Base-by-base conservation (phyloP, 495 filamentous ascomycete species). In the Stereocaulon alpinum region DNA sequence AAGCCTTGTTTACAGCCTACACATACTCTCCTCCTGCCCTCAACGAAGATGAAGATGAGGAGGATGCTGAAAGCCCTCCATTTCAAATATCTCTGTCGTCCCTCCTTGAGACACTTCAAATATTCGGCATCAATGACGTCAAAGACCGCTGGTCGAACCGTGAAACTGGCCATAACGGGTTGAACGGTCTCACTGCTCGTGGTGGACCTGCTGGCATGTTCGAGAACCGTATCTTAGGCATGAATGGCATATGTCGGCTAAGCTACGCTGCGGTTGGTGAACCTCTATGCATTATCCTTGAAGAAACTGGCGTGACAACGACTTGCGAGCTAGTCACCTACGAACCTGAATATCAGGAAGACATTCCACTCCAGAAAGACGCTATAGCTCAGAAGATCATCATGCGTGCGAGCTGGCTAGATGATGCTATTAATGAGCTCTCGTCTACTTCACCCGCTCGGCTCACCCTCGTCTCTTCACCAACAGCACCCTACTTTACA, bases 291-390 rank as follows among this genome's bases (percentile, higher is more conserved):
- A 81, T 92, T 64, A 84, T 88, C 55, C 76, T 98, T 32, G 82
- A 89, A 63, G 93, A 96, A 72, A 73, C 82, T 0, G 86, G 85
- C n/a, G 83, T 95, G 43, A 89, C 86, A 29, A 97, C 93, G 6
- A 93, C 85, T 24, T 96, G 92, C 77, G 86, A 93, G 55, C 77
- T 98, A 37, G 86, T 83, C n/a, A 96, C 93, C 7, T 98, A 95
- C 68, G 83, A 91, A 52, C 80, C 89, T 30, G 79, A 82, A 57
- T 68, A 69, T 37, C 71, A 77, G 60, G 68, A 80, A 20, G 88
- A 93, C 55, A 95, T 97, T 40, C 92, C 91, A 10, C 83, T 96
- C 37, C 82, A 88, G 66, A 81, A 87, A 41, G 82, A 91, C 43
- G 78, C 82, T 41, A 77, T 96, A 6, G 79, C 84, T 41, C 87